phyloP scores from a whole-genome alignment of 1,284 basidiomycete genomes.

The Moesziomyces antarcticus region DNA sequence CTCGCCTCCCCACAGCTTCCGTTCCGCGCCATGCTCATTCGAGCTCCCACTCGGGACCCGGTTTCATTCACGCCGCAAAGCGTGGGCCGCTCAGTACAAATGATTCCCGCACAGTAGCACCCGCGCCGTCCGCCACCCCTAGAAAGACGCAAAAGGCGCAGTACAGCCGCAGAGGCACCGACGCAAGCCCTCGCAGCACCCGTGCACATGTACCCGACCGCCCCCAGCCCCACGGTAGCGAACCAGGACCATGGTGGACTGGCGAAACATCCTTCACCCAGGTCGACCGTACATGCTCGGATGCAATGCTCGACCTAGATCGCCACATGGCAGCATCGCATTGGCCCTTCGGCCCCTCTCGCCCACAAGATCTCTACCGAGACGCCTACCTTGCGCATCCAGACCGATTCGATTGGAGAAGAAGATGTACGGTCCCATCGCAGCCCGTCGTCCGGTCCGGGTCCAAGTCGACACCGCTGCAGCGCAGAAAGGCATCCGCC shows the following conservation, averaged over 20 bases:
- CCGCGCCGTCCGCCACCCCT: not conserved
- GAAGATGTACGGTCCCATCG: conserved; percentile 5
- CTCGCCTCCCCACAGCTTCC: conserved; percentile 9
- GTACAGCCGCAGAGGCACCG: conserved; percentile 10
- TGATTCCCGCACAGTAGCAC: conserved; percentile 5
- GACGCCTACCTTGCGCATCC: conserved; percentile 43
- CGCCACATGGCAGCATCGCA: conserved; percentile 17
- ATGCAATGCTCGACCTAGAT: conserved; percentile 12
- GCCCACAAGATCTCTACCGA: conserved; percentile 36
- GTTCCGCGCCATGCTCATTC: conserved; percentile 21
- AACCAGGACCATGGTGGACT: conserved; percentile 28
- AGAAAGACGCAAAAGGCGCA: conserved; percentile 8
- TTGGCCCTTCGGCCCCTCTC: conserved; percentile 36
- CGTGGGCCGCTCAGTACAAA: not conserved
- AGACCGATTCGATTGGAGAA: conserved; percentile 47
- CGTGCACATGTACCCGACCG: not conserved
- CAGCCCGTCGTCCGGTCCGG: not conserved
- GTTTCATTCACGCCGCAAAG: conserved; percentile 12
- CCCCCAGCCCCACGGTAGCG: conserved; percentile 1
- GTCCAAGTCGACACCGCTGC: conserved; percentile 9
- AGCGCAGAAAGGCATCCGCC: conserved; percentile 28
- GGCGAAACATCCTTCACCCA: not conserved
- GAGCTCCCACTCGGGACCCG: conserved; percentile 17
- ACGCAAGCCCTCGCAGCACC: conserved; percentile 1
- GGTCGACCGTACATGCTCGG: not conserved